Percentiles rank a stretch among this genome's conserved stretches.
Conservation (phyloP, 192 early-diverging fungal species). For the Hyaloraphidium curvatum region DNA sequence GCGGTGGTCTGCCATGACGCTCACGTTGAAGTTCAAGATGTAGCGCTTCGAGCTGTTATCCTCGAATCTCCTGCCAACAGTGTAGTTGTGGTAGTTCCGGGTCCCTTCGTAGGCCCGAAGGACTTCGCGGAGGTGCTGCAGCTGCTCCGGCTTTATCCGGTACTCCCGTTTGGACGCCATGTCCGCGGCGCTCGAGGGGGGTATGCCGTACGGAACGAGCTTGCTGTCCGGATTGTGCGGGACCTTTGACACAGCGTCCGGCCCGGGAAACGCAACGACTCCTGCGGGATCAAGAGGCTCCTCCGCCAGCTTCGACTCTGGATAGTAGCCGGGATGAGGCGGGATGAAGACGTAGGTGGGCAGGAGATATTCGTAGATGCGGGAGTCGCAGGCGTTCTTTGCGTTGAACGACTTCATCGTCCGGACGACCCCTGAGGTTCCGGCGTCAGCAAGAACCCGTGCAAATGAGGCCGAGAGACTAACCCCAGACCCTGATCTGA, state of each 20-base stretch:
- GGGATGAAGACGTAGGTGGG: slow-evolving; percentile 72
- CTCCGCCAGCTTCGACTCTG: slow-evolving; percentile 14
- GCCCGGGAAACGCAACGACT: not conserved
- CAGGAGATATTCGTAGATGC: slow-evolving; percentile 91
- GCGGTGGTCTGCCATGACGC: not conserved
- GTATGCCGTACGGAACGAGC: slow-evolving; percentile 6
- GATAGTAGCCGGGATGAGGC: slow-evolving; percentile 15
- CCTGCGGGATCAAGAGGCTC: slow-evolving; percentile 6
- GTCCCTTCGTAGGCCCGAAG: slow-evolving; percentile 63
- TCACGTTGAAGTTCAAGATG: slow-evolving; percentile 63
- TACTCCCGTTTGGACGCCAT: slow-evolving; percentile 38
- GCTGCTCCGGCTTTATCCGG: slow-evolving; percentile 34
- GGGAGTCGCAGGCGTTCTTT: slow-evolving; percentile 77
- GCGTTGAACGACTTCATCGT: slow-evolving; percentile 64
- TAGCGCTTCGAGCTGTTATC: slow-evolving; percentile 60
- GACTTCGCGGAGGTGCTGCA: slow-evolving; percentile 42
- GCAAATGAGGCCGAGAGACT: slow-evolving; percentile 1
- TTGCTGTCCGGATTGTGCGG: not conserved
- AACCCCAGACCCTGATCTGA: slow-evolving; percentile 80
- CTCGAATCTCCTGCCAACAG: slow-evolving; percentile 51
- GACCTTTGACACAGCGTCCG: too few species aligned
- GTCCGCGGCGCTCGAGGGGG: slow-evolving; percentile 32
- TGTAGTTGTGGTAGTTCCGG: slow-evolving; percentile 92
- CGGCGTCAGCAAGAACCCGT: too few species aligned
- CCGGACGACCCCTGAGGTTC: slow-evolving; percentile 35